These are phyloP conservation scores for Alternaria viburni DNA, from an alignment of 2,329 filamentous ascomycete species.

Conservation along the genomic window DNA sequence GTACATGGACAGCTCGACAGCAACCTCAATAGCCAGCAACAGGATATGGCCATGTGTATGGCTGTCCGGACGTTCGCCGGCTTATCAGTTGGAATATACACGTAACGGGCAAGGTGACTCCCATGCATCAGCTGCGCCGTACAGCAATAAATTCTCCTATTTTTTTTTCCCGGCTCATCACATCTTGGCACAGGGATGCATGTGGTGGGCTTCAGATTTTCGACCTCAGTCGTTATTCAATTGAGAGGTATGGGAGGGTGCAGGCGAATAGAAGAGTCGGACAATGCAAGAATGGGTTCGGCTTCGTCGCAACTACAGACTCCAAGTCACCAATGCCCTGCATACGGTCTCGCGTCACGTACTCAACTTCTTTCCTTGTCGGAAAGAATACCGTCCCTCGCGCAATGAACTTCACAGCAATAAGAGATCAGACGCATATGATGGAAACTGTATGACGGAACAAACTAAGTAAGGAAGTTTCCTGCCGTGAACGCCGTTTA, in stretches of 20 bases:
- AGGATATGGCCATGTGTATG: neutral
- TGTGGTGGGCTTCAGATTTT: neutral
- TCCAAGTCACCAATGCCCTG: neutral
- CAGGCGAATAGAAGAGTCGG: neutral
- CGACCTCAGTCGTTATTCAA: neutral
- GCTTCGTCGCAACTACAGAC: neutral
- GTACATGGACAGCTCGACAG: neutral
- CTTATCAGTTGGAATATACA: neutral
- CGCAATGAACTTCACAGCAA: too few species aligned
- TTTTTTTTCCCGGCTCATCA: neutral
- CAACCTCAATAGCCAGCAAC: neutral
- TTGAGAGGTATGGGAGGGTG: neutral
- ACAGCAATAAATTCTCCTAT: neutral
- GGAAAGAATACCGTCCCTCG: too few species aligned
- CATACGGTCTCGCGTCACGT: neutral
- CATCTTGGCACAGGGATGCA: neutral
- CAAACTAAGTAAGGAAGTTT: too few species aligned
- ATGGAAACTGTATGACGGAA: too few species aligned
- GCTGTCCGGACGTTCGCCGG: neutral
- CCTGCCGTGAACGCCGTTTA: neutral
- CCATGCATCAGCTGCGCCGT: neutral
- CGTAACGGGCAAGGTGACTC: neutral
- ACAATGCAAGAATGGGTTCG: neutral
- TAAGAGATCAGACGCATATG: too few species aligned
- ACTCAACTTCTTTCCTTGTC: neutral